Conservation (phyloP, 768 basidiomycete species). For the Boletus eberwhitei region DNA sequence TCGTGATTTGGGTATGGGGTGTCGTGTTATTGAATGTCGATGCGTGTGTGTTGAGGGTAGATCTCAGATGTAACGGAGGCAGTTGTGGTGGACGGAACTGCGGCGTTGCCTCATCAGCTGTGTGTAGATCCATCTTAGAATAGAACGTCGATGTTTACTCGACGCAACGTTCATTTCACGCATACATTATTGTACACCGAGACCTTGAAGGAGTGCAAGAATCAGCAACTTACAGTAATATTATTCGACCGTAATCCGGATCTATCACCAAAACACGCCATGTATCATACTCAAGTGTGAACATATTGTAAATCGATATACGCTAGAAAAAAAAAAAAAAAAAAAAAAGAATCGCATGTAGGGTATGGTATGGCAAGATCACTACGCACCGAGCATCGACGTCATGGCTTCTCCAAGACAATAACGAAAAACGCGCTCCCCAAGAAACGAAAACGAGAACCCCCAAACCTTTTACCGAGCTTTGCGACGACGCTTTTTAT, state of each 20-base stretch:
- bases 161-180: no score
- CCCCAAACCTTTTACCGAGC: neutral
- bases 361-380: neutral
- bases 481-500: slow-evolving; percentile 8
- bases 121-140: neutral
- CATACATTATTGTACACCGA: neutral
- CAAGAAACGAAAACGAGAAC: neutral
- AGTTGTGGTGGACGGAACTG: neutral
- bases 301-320: slow-evolving; percentile 1
- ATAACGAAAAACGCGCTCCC: neutral
- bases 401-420: neutral
- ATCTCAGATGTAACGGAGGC: neutral
- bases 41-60: neutral
- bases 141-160: neutral
- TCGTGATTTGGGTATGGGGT: neutral
- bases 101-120: neutral
- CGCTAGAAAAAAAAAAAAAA: neutral
- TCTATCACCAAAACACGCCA: neutral
- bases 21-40: neutral
- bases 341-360: neutral
- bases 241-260: neutral
- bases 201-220: neutral
- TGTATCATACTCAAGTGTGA: neutral
- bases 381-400: neutral
- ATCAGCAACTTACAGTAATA: neutral